Evolutionary conservation across 176 grass and related monocot species (phyloP), one percentile per base, ranked within the genome.

Genomic region (Poa pratensis): DNA sequence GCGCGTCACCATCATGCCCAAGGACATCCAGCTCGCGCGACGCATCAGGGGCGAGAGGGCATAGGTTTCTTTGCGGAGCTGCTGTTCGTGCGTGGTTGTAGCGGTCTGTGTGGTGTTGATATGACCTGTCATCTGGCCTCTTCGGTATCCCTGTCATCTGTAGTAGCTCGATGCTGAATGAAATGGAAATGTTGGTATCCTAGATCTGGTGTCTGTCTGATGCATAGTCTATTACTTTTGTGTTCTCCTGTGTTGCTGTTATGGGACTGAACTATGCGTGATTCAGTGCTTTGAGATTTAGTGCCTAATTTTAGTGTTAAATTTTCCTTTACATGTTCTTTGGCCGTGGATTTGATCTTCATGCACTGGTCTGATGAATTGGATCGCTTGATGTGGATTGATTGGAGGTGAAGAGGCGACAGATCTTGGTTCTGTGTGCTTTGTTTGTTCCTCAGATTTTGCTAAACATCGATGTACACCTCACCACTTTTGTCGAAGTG

Each of bases 1-100:
- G 89, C 82, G 87, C n/a, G 92, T 94, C 65, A 94, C 90, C 78
- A 92, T 94, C 82, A 94, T 94, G 92, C 85, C 87, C 74, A 94
- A 92, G 89, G 92, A 94, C 28, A 88, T 92, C 74, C 92, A 94
- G 87, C 87, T 94, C 15, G 82, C 92, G 0, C 90, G 85, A 8
- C 87, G 92, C 52, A 92, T 94, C 92, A 52, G 87, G 1, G 89
- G 89, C 0, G 69, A 72, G 69, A 14, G 69, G 12, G 69, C 69
- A 20, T 72, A 72, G 69, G 5, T 27, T 27, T 18, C 17, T 53
- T n/a, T 9, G 6, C 0, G 54, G 9, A 9, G 30, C 7, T 19
- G 7, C 7, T 0, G 27, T 1, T 17, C 63, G 2, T 66, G 28
- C 54, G 7, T 58, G 8, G 9, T 40, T 61, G 1, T 15, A 27